Base-by-base conservation (phyloP, 192 early-diverging fungal genomes). In the Backusella circina region DNA sequence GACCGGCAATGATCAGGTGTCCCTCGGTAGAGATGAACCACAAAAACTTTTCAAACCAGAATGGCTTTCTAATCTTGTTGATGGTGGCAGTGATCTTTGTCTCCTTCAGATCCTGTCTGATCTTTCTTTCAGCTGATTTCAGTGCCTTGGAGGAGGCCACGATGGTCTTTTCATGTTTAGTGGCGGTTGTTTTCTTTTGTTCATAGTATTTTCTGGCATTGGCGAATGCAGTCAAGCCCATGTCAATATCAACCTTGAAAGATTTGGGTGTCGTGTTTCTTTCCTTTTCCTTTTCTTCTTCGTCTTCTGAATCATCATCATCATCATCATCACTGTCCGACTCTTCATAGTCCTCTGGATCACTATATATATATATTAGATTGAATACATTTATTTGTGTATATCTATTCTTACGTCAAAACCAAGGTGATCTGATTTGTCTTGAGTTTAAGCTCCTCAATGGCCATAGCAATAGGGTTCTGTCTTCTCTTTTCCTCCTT, bases 41-140 rank as follows among this genome's bases (percentile, higher is more conserved):
- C 33, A 94, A 74, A 73, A 99, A 99, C 84, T 97, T 97, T 82
- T 99, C 98, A 84, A 99, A 99, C 97, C 97, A 99, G 41, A 91
- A 93, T 16, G 95, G 95, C 72, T 95, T 96, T 73, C 98, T 94
- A 71, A 91, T 89, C 76, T 95, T 91, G 50, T 87, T 91, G 69
- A 96, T 96, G 5, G 88, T 89, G 0, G 90, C 86, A 0, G 89
- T 93, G n/a, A 90, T 88, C 65, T 90, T 88, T 66, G 90, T 91
- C 36, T 91, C 88, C 71, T 93, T 90, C 28, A 98, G 77, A 51
- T 96, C 94, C 39, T 89, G 84, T 36, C 87, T 80, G 72, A 98
- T 97, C 81, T 97, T 98, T 38, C 90, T 89, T 82, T 98, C 96
- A 8, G 95, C 96, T 36, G 90, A 90, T 83, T 97, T 94, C 67